phyloP scores from a whole-genome alignment of 768 basidiomycete species.

The Pleurotus giganteus region DNA sequence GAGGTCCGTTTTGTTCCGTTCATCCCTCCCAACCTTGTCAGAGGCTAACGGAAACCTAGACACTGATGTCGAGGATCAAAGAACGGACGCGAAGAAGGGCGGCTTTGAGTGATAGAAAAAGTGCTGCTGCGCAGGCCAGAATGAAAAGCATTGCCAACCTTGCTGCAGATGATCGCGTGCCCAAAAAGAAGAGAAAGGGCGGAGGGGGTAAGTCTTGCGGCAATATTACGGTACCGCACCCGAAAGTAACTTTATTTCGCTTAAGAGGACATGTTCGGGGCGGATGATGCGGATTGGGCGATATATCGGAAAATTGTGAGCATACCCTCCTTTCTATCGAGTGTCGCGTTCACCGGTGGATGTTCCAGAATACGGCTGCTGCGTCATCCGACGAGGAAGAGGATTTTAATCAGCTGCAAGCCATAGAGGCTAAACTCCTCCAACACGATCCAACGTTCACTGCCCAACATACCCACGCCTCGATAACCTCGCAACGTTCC shows the following conservation, averaged over 20 bases:
- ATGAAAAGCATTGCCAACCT: conserved; percentile 96
- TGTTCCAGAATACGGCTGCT: conserved; percentile 59
- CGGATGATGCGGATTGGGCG: conserved; percentile 94
- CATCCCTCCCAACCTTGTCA: not conserved
- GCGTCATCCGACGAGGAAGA: conserved; percentile 90
- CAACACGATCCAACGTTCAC: conserved; percentile 85
- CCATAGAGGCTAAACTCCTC: conserved; percentile 79
- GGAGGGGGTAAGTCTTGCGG: conserved; percentile 57
- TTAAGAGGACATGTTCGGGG: conserved; percentile 89
- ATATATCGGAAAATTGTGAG: conserved; percentile 95
- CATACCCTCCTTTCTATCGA: not conserved
- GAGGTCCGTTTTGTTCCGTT: conserved; percentile 45
- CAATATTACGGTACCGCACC: not conserved
- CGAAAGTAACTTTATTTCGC: conserved; percentile 3
- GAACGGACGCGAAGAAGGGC: conserved; percentile 77
- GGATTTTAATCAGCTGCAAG: conserved; percentile 68
- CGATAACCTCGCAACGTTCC: conserved; percentile 72
- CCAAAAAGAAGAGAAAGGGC: conserved; percentile 83
- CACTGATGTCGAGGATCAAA: conserved; percentile 80
- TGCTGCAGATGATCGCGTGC: conserved; percentile 80
- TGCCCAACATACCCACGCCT: conserved; percentile 75
- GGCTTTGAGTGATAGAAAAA: conserved; percentile 87
- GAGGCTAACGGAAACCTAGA: conserved; percentile 35
- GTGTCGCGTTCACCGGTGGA: not conserved
- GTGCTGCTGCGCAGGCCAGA: conserved; percentile 89